These are phyloP conservation scores for Leptoxyphium fumago DNA, from an alignment of 2,329 filamentous ascomycete species.

Conservation along the genomic window DNA sequence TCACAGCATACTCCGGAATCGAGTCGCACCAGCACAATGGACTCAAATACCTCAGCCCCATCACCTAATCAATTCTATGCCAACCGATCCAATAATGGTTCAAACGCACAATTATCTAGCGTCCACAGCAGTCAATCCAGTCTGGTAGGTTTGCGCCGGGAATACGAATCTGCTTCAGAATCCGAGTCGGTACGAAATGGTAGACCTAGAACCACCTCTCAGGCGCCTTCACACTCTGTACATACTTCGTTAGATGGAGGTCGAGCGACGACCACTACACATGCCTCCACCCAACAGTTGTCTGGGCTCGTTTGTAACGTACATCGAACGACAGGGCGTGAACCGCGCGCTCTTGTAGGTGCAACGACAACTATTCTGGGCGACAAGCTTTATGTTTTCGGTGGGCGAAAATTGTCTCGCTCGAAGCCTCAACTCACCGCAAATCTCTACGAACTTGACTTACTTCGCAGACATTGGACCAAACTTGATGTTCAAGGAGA, in stretches of 20 bases:
- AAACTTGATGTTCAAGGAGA: constrained; percentile 76
- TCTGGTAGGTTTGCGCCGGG: constrained; percentile 26
- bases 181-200: constrained; percentile 17
- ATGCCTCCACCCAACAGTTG: constrained; percentile 40
- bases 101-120: constrained; percentile 24
- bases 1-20: constrained; percentile 27
- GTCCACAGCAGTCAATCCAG: constrained; percentile 33
- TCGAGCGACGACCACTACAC: constrained; percentile 14
- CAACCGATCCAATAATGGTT: constrained; percentile 20
- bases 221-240: neutral
- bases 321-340: constrained; percentile 71
- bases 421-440: constrained; percentile 74
- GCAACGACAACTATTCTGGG: constrained; percentile 90
- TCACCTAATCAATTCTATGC: constrained; percentile 28
- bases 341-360: constrained; percentile 82
- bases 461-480: constrained; percentile 84
- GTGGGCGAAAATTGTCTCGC: constrained; percentile 72
- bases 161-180: constrained; percentile 26
- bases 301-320: constrained; percentile 56
- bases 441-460: constrained; percentile 83
- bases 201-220: neutral
- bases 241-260: neutral
- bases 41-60: constrained; percentile 30
- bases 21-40: constrained; percentile 32
- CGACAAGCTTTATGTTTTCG: constrained; percentile 94